Evolutionary conservation across 2,329 filamentous ascomycete genomes (phyloP), one percentile per base, ranked within the genome.

Genomic region (Didymosphaeria variabile): DNA sequence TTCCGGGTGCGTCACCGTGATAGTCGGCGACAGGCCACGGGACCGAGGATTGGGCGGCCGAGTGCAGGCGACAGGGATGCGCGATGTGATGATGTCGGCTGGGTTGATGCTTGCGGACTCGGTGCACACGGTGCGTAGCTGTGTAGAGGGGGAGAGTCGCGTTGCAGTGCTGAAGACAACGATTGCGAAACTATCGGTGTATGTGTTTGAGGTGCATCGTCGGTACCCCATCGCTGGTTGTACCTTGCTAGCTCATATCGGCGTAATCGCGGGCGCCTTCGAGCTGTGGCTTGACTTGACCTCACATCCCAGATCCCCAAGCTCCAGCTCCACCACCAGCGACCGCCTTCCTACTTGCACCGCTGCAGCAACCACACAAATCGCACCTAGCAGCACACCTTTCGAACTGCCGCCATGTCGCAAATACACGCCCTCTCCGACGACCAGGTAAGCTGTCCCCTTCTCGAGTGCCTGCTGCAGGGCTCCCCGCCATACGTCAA

Each of bases 381-480:
- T 31, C 62, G 50, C n/a, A 2, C 26, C 40, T 44, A 29, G 12
- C 45, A 12, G 29, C 29, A 49, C 62, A 8, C 58, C 38, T 57
- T 58, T 61, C 64, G 56, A n/a, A 49, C 67, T 79, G 79, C 77
- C 80, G 90, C 81, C 80, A 97, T 97, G 93, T 95, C 93, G 82
- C 91, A 93, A 86, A 85, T 88, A 69, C 93, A 97, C 90, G 91
- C 93, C 80, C 91, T 98, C 84, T 97, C 94, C 83, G 94, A 97
- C 87, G 93, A 97, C 84, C 93, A 97, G 90, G 93, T 95, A 88
- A 76, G 79, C 65, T 56, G 64, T 60, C 57, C 61, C 60, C 60
- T 60, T 59, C 60, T 60, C 67, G 56, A 54, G 59, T 60, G n/a
- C 45, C 58, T 46, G 58, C 64, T 55, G 57, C 59, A 59, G 58